Evolutionary conservation across 2,329 filamentous ascomycete genomes (phyloP).

Genomic region (Myrmaecium sp.): DNA sequence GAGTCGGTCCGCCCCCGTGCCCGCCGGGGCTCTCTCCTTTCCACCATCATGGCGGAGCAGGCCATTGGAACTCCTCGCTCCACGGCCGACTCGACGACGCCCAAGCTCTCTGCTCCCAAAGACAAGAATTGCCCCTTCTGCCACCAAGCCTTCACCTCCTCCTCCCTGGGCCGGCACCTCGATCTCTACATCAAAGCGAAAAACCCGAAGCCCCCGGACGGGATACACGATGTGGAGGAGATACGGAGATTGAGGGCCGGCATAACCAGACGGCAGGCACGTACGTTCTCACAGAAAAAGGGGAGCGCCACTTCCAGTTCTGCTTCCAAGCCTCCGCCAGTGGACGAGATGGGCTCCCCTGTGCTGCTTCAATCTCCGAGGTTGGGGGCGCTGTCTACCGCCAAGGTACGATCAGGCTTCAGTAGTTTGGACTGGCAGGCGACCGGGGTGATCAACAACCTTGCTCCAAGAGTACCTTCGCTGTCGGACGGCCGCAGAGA

Average conservation of each 20-base stretch:
- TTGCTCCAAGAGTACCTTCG: constrained; percentile 29
- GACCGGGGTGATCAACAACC: constrained; percentile 63
- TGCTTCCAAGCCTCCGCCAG: constrained; percentile 23
- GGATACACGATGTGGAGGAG: constrained; percentile 76
- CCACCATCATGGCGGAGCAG: too few relatives aligned
- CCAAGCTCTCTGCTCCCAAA: constrained; percentile 42
- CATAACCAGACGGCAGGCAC: constrained; percentile 74
- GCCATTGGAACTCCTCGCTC: too few relatives aligned
- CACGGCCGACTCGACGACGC: too few relatives aligned
- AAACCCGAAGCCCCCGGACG: constrained; percentile 76
- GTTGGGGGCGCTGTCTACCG: constrained; percentile 14
- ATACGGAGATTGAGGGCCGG: constrained; percentile 68
- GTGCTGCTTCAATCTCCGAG: constrained; percentile 11
- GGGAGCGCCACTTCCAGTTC: constrained; percentile 43
- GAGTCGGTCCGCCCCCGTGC: too few relatives aligned
- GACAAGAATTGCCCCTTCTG: constrained; percentile 85
- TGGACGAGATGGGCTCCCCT: constrained; percentile 11
- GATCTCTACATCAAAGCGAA: constrained; percentile 89
- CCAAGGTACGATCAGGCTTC: constrained; percentile 30
- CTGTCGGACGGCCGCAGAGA: constrained; percentile 18
- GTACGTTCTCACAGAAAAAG: constrained; percentile 43
- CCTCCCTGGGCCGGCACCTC: constrained; percentile 79
- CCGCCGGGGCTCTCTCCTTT: too few relatives aligned
- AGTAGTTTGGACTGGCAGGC: constrained; percentile 56
- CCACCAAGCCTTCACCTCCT: constrained; percentile 78